Evolutionary conservation across 2,329 filamentous ascomycete genomes (phyloP).

Genomic region (Falciphora oryzae): DNA sequence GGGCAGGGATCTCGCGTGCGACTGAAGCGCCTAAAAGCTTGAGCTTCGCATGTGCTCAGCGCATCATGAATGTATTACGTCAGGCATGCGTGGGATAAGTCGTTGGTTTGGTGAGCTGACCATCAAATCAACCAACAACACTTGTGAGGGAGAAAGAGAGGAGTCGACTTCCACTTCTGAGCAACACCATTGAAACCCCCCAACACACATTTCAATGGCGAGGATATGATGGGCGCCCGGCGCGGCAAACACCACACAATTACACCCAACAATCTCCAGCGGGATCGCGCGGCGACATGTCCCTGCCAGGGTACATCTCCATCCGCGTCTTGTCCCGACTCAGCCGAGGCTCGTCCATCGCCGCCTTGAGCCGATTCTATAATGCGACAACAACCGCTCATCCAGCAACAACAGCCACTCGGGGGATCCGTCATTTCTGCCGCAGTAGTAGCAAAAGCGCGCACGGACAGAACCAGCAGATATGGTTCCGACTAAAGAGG

Average conservation of each 20-base stretch:
- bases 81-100: neutral
- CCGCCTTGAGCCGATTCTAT: neutral
- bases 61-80: slow-evolving; percentile 1
- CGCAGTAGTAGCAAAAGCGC: neutral
- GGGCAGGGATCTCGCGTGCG: neutral
- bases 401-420: neutral
- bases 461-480: neutral
- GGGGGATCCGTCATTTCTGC: neutral
- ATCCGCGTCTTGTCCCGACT: neutral
- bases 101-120: neutral
- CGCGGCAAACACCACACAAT: neutral
- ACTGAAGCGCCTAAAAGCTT: neutral
- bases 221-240: neutral
- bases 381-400: neutral
- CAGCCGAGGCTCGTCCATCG: neutral
- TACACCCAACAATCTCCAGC: neutral
- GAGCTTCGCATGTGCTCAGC: neutral
- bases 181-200: too few relatives aligned
- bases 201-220: neutral
- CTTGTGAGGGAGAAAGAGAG: neutral
- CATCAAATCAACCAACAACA: neutral
- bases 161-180: neutral
- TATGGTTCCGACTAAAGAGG: neutral
- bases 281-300: neutral
- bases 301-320: neutral